Percentiles rank a stretch among this genome's conserved stretches.
Evolutionary conservation across 306 rosid genomes (phyloP).

Genomic region (Lotus japonicus): DNA sequence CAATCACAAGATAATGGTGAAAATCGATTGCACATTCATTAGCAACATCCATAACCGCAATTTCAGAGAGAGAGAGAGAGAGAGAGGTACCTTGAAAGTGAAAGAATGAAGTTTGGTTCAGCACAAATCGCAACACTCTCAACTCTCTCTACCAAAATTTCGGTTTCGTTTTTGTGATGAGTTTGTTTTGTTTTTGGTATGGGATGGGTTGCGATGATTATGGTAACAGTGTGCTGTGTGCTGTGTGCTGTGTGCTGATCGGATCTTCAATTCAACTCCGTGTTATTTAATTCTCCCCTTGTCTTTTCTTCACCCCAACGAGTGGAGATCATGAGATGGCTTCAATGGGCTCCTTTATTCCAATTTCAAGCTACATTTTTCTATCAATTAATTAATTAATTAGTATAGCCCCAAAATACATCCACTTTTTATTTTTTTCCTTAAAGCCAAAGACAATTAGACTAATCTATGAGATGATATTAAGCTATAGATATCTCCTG

Average conservation of each 20-base stretch:
- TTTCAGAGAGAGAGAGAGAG: background rate
- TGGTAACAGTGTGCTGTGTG: background rate
- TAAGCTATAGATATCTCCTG: too few relatives aligned
- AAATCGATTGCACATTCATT: slow-evolving; percentile 17
- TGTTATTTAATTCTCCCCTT: background rate
- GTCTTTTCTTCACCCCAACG: slow-evolving; percentile 17
- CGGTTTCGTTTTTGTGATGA: slow-evolving; percentile 28
- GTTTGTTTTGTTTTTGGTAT: background rate
- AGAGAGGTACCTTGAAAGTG: slow-evolving; percentile 26
- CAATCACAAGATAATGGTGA: background rate
- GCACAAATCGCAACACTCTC: too few relatives aligned
- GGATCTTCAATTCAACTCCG: slow-evolving; percentile 23
- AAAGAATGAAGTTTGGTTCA: slow-evolving; percentile 8
- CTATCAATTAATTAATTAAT: background rate
- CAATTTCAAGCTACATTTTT: slow-evolving; percentile 26
- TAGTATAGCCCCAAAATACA: too few relatives aligned
- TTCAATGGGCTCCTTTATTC: too few relatives aligned
- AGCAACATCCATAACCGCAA: background rate
- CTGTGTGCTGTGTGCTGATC: slow-evolving; percentile 23
- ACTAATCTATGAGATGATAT: too few relatives aligned
- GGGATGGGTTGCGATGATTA: background rate
- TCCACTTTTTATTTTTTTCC: too few relatives aligned
- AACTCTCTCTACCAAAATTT: too few relatives aligned
- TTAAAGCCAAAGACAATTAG: too few relatives aligned
- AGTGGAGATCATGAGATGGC: too few relatives aligned